Conservation (phyloP, 108 stramenopile species). For the Pseudonitzschia multiseries region DNA sequence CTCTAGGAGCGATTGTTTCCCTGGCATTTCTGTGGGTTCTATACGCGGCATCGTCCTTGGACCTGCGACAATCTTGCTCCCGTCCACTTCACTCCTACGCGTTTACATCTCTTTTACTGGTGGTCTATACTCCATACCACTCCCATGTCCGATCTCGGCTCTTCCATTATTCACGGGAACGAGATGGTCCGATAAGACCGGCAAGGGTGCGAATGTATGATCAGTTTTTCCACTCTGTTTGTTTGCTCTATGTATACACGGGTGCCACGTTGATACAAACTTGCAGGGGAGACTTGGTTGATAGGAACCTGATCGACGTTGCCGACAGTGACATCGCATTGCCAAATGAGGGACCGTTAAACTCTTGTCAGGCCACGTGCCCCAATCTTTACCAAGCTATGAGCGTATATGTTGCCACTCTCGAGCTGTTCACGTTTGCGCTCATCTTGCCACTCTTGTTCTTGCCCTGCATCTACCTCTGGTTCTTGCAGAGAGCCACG, state of each 20-base stretch:
- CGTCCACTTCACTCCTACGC: slow-evolving; percentile 60
- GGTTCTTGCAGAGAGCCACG: slow-evolving; percentile 54
- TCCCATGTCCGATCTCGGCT: slow-evolving; percentile 39
- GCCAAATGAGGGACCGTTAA: slow-evolving; percentile 21
- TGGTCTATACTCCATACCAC: slow-evolving; percentile 60
- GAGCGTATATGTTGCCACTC: slow-evolving; percentile 42
- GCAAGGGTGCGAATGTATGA: slow-evolving; percentile 57
- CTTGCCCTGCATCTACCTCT: slow-evolving; percentile 69
- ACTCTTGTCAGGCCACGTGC: slow-evolving; percentile 56
- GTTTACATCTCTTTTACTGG: slow-evolving; percentile 33
- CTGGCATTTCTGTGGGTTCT: slow-evolving; percentile 53
- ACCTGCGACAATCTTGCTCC: slow-evolving; percentile 46
- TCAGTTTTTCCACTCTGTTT: slow-evolving; percentile 60
- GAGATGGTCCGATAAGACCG: slow-evolving; percentile 63
- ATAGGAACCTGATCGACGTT: slow-evolving; percentile 2
- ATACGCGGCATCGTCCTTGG: slow-evolving; percentile 48
- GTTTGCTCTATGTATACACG: slow-evolving; percentile 54
- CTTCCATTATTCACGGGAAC: slow-evolving; percentile 56
- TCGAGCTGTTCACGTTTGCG: slow-evolving; percentile 57
- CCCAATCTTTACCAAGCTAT: slow-evolving; percentile 53
- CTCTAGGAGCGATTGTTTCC: slow-evolving; percentile 47
- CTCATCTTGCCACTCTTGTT: slow-evolving; percentile 65
- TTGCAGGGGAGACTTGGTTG: slow-evolving; percentile 45
- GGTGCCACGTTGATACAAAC: slow-evolving; percentile 58
- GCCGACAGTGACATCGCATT: neutral